Conservation (phyloP, 345 rosid genomes). For the Eucalyptus tenuipes region DNA sequence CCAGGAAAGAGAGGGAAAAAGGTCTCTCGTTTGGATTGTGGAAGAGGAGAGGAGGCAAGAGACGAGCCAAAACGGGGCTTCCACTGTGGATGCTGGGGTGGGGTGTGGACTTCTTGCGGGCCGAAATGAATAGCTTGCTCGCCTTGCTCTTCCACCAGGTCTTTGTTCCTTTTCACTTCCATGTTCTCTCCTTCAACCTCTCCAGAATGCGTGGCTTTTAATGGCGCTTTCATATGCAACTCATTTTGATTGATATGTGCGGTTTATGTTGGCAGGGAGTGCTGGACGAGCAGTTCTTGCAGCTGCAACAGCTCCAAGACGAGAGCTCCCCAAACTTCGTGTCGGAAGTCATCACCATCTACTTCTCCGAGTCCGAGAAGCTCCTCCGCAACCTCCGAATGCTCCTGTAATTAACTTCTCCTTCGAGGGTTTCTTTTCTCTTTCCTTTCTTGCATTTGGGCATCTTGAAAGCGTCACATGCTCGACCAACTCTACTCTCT, state of each 20-base stretch:
- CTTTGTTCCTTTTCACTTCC: neutral
- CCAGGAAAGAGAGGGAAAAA: neutral
- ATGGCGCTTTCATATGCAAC: neutral
- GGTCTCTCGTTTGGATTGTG: neutral
- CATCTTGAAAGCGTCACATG: too few relatives aligned
- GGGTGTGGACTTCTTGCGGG: constrained; percentile 77
- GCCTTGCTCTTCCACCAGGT: constrained; percentile 95
- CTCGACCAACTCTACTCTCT: neutral
- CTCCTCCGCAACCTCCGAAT: neutral
- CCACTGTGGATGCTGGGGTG: constrained; percentile 97
- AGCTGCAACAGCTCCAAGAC: neutral
- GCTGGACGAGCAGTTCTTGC: neutral
- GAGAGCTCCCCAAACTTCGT: neutral
- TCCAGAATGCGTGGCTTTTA: neutral
- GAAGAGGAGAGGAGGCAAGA: neutral
- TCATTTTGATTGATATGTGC: neutral
- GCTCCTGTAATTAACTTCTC: neutral
- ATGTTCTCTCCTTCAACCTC: neutral
- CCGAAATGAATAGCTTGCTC: constrained; percentile 85
- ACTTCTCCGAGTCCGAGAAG: neutral
- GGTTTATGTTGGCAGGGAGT: neutral
- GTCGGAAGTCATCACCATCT: too few relatives aligned
- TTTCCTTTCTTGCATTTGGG: too few relatives aligned
- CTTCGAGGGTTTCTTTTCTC: neutral
- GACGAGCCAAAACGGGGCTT: constrained; percentile 84